Conservation (phyloP, 495 filamentous ascomycete species). For the Trypethelium eluteriae region DNA sequence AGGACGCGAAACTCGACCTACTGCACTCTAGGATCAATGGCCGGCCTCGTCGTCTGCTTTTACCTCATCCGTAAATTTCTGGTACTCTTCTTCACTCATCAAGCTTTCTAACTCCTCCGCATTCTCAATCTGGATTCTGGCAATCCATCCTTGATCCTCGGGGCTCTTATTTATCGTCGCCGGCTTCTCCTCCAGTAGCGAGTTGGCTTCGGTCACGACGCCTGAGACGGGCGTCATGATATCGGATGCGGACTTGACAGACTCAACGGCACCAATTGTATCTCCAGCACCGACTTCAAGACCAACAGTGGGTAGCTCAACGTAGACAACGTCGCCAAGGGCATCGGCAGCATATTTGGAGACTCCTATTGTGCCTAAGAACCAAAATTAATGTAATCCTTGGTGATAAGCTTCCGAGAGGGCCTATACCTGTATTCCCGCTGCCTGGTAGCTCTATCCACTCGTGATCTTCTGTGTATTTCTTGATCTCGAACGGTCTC, state of each 20-base stretch:
- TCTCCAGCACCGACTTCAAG: slow-evolving; percentile 62
- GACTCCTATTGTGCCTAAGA: slow-evolving; percentile 71
- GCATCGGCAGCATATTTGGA: slow-evolving; percentile 81
- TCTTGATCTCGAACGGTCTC: slow-evolving; percentile 48
- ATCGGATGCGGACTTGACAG: slow-evolving; percentile 93
- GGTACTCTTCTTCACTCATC: slow-evolving; percentile 68
- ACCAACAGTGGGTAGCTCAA: slow-evolving; percentile 72
- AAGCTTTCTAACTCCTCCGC: slow-evolving; percentile 61
- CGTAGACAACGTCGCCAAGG: slow-evolving; percentile 93
- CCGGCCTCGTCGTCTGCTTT: slow-evolving; percentile 7
- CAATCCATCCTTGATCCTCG: slow-evolving; percentile 86
- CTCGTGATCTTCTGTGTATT: slow-evolving; percentile 95
- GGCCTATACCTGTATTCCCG: slow-evolving; percentile 51
- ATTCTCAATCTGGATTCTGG: slow-evolving; percentile 69
- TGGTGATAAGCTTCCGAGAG: background rate
- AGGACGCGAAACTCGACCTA: background rate
- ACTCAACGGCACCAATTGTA: slow-evolving; percentile 88
- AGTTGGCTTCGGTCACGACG: slow-evolving; percentile 64
- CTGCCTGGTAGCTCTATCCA: slow-evolving; percentile 84
- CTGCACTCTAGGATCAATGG: background rate
- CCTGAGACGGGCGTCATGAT: slow-evolving; percentile 83
- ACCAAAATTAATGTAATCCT: slow-evolving; percentile 7
- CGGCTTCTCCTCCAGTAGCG: slow-evolving; percentile 70
- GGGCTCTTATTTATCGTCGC: slow-evolving; percentile 76
- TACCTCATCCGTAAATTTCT: slow-evolving; percentile 53